phyloP scores from a whole-genome alignment of 768 basidiomycete genomes.

The Suillus americanus region DNA sequence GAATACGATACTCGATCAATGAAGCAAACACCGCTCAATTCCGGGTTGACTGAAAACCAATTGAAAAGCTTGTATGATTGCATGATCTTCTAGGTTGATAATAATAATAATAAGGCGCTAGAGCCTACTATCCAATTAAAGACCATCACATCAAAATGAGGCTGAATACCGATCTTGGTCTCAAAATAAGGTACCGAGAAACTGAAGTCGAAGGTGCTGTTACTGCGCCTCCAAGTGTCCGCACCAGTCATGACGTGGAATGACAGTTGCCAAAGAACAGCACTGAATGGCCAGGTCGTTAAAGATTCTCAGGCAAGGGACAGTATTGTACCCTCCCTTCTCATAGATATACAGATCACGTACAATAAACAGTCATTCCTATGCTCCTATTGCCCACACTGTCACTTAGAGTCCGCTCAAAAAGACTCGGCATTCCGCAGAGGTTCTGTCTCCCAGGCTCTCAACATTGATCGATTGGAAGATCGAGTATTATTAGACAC shows the following conservation, averaged over 20 bases:
- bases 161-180: constrained; percentile 18
- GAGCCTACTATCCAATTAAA: constrained; percentile 16
- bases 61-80: not conserved
- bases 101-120: constrained; percentile 11
- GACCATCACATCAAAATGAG: constrained; percentile 18
- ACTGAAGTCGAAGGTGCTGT: constrained; percentile 16
- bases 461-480: constrained; percentile 15
- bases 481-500: constrained; percentile 12
- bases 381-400: constrained; percentile 13
- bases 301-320: constrained; percentile 26
- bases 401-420: constrained; percentile 10
- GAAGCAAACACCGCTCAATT: constrained; percentile 11
- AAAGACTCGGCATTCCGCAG: constrained; percentile 12
- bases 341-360: constrained; percentile 25
- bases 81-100: constrained; percentile 6
- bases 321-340: constrained; percentile 12
- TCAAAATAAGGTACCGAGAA: constrained; percentile 17
- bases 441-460: constrained; percentile 26
- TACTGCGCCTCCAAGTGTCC: constrained; percentile 10
- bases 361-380: constrained; percentile 17
- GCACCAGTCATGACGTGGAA: constrained; percentile 13
- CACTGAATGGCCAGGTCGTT: not conserved
- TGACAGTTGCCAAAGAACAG: constrained; percentile 11
- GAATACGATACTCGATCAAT: constrained; percentile 10
- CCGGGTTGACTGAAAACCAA: not conserved